These are phyloP conservation scores for Brassica carinata DNA, from an alignment of 345 rosid species.

Conservation along the genomic window DNA sequence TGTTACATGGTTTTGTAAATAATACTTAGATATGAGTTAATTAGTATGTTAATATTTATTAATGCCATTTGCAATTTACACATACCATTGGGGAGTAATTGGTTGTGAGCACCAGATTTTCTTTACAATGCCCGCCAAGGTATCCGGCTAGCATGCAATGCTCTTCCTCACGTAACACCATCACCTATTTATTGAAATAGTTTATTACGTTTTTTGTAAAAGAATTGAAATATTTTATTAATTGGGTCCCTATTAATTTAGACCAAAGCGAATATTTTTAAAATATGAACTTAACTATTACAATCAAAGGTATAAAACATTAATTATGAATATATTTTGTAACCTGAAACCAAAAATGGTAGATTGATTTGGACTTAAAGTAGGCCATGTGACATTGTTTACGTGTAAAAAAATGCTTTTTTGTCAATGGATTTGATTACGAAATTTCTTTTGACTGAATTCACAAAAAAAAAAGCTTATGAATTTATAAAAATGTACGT, in stretches of 20 bases:
- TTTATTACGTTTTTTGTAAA: not conserved
- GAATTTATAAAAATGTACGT: not conserved
- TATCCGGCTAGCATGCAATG: constrained; percentile 46
- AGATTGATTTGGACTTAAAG: constrained; percentile 7
- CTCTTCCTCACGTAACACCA: constrained; percentile 41
- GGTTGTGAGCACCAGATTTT: constrained; percentile 44
- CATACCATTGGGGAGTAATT: constrained; percentile 49
- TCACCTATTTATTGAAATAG: constrained; percentile 44
- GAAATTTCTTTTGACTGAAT: too few relatives aligned
- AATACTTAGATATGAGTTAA: not conserved
- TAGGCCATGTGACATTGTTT: constrained; percentile 17
- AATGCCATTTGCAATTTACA: not conserved
- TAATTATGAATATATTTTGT: not conserved
- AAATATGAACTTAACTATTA: not conserved
- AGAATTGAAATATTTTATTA: not conserved
- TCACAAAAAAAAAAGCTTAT: too few relatives aligned
- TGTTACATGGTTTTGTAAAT: not conserved
- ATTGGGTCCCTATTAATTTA: not conserved
- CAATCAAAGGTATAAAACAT: not conserved
- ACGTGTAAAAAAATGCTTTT: not conserved
- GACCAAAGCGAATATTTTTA: not conserved
- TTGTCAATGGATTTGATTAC: not conserved
- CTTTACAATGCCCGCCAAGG: constrained; percentile 22
- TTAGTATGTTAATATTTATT: not conserved
- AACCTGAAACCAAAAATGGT: constrained; percentile 12